Evolutionary conservation across 164 flowering plant genomes (phyloP).

Genomic region (Sedum album): DNA sequence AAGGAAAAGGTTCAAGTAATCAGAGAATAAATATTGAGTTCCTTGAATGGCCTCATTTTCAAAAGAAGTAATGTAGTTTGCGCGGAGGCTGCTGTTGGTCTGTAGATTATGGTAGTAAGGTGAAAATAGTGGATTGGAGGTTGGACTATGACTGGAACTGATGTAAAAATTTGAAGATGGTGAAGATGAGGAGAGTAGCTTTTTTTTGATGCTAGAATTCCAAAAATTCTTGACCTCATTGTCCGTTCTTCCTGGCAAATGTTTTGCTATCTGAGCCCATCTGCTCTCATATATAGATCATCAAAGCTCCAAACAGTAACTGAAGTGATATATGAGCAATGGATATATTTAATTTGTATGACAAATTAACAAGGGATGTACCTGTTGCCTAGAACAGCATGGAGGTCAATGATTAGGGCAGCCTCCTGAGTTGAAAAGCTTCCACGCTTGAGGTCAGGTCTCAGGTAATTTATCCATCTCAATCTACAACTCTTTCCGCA

Average conservation of each 20-base stretch:
- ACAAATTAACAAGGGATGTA: slow-evolving; percentile 12
- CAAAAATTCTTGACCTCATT: slow-evolving; percentile 93
- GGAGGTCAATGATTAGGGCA: slow-evolving; percentile 75
- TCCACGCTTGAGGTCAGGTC: slow-evolving; percentile 87
- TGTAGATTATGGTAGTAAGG: not conserved
- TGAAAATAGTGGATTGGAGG: slow-evolving; percentile 1
- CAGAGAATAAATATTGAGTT: not conserved
- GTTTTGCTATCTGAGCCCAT: slow-evolving; percentile 92
- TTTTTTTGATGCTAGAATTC: slow-evolving; percentile 89
- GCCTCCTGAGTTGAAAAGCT: slow-evolving; percentile 76
- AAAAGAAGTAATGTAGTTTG: not conserved
- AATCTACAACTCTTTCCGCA: slow-evolving; percentile 93
- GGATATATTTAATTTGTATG: not conserved
- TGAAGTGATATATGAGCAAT: not conserved
- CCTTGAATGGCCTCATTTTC: not conserved
- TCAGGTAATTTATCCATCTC: slow-evolving; percentile 82
- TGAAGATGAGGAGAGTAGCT: slow-evolving; percentile 28
- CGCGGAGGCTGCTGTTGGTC: not conserved
- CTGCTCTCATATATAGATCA: slow-evolving; percentile 18
- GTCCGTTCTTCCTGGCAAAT: slow-evolving; percentile 88
- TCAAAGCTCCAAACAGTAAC: not conserved
- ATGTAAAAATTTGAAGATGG: not conserved
- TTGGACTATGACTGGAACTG: not conserved
- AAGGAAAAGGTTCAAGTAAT: not conserved
- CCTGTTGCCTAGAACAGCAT: slow-evolving; percentile 78